Percentiles rank a stretch among this genome's conserved stretches.
phyloP scores from a whole-genome alignment of 768 basidiomycete genomes.

The Hydnum rufescens region DNA sequence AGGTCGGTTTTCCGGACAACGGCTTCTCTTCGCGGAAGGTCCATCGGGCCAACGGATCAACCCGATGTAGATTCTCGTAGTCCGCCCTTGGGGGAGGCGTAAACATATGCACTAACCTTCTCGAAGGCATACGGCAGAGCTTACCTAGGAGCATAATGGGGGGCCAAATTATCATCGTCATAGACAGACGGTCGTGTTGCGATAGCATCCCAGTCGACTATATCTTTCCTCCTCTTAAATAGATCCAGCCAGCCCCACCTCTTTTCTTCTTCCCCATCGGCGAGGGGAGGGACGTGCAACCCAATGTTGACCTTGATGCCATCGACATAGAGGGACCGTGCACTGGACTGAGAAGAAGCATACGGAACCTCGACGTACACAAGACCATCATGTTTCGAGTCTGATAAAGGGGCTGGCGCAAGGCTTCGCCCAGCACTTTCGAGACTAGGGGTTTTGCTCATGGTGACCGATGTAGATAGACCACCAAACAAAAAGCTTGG shows the following conservation, averaged over 20 bases:
- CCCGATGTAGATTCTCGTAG: conserved; percentile 43
- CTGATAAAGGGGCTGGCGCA: too few species aligned
- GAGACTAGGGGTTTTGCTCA: too few species aligned
- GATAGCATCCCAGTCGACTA: conserved; percentile 23
- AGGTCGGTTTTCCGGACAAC: too few species aligned
- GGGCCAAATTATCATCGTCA: too few species aligned
- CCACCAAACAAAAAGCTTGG: too few species aligned
- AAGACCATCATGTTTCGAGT: too few species aligned
- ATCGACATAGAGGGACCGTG: neutral
- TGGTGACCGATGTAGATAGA: too few species aligned
- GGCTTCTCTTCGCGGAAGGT: conserved; percentile 49
- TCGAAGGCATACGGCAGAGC: neutral
- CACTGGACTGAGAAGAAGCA: neutral
- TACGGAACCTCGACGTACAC: too few species aligned
- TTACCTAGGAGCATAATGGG: neutral
- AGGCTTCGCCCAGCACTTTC: too few species aligned
- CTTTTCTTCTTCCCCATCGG: neutral
- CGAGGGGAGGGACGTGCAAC: neutral
- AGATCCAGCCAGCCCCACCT: too few species aligned
- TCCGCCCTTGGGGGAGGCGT: conserved; percentile 30
- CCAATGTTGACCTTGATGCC: neutral
- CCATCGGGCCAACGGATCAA: conserved; percentile 48
- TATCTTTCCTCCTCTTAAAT: too few species aligned
- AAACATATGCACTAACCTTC: too few species aligned
- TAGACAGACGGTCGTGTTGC: conserved; percentile 42